Evolutionary conservation across 228 moss, liverwort and hornwort species (phyloP), one percentile per base, ranked within the genome.

Genomic region (Sphagnum fallax): DNA sequence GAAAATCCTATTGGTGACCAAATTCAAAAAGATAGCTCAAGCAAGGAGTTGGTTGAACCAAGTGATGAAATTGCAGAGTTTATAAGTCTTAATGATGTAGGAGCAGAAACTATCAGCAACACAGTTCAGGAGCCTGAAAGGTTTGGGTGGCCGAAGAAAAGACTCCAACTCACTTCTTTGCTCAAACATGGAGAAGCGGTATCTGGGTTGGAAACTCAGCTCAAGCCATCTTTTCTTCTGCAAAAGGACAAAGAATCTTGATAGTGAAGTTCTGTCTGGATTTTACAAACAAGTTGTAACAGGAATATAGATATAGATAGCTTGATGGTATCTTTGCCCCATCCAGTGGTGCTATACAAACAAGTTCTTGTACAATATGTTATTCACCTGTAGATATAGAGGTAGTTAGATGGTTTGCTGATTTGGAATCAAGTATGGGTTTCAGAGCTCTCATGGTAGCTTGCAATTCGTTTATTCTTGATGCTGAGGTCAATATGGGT

Each of bases 181-280:
- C 72, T 75, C 6, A 78, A 80, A 70, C 72, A 76, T 16, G 52
- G 67, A 64, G 80, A 51, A 8, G 50, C 64, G 61, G 74, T 48
- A 5, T 68, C 66, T 9, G 81, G 64, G 8, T 51, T 87, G 55
- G 89, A 85, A 74, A 76, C 66, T 64, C 83, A 85, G 65, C 71
- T 91, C 48, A 91, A 84, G 74, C 93, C 93, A 49, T 76, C 84
- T 13, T 93, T 93, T 71, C 77, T 93, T 50, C 65, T 84, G 55
- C 64, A 73, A 10, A 52, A 49, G n/a, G 53, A 62, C 55, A 8
- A 55, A 55, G 55, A 55, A 12, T 55, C 55, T 55, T 55, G 55
- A 55, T 1, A 32, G 32, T 32, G 32, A 32, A 32, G 32, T 32
- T 32, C 32, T 32, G 32, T 32, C 32, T 32, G 32, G 32, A 32